These are phyloP conservation scores for Trichosanthes cucumerina DNA, from an alignment of 306 rosid species.

Conservation along the genomic window DNA sequence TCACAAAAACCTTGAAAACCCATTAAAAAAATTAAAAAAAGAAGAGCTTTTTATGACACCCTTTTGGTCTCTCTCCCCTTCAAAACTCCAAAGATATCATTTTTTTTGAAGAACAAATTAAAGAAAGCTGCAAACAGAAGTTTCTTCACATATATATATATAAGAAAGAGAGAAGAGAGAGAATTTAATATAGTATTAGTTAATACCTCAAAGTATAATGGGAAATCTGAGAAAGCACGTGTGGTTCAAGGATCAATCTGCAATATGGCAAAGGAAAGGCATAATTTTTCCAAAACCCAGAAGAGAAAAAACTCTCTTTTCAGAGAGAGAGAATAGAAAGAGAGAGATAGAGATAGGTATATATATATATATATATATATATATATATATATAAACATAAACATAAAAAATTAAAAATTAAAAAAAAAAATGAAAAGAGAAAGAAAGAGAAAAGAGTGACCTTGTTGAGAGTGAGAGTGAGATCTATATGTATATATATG, in stretches of 20 bases:
- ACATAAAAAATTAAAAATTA: not conserved
- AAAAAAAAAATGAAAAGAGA: slow-evolving; percentile 15
- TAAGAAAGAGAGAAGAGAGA: slow-evolving; percentile 9
- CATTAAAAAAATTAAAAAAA: not conserved
- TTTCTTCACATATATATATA: not conserved
- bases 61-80: not conserved
- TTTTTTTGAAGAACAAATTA: not conserved
- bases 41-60: not conserved
- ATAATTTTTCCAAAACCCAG: slow-evolving; percentile 29
- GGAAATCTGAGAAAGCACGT: slow-evolving; percentile 75
- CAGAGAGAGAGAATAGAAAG: slow-evolving; percentile 8
- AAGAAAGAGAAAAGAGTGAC: slow-evolving; percentile 5
- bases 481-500: not conserved
- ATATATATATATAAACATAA: not conserved
- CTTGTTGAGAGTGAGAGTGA: not conserved
- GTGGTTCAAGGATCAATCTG: slow-evolving; percentile 46
- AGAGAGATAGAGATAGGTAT: not conserved
- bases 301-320: slow-evolving; percentile 1
- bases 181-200: slow-evolving; percentile 23
- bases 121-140: not conserved
- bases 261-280: slow-evolving; percentile 21
- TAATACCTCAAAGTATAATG: slow-evolving; percentile 53
- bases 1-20: not conserved
- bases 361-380: not conserved
- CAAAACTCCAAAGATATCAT: not conserved